Evolutionary conservation across 805 yeast genomes (phyloP).

Genomic region (Scheffersomyces amazonensis): DNA sequence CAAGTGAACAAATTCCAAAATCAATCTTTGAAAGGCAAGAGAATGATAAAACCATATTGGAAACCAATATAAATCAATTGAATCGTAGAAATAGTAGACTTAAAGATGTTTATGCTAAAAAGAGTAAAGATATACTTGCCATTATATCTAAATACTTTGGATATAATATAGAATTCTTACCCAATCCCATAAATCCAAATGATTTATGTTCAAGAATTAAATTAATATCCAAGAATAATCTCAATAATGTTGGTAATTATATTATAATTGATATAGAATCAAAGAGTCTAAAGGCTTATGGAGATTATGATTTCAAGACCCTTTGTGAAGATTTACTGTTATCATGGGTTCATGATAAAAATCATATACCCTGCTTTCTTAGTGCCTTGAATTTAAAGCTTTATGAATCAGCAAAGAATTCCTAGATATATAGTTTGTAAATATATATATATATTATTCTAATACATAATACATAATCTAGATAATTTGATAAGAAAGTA

Average conservation of each 20-base stretch:
- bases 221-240: slow-evolving; percentile 43
- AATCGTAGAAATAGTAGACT: slow-evolving; percentile 53
- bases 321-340: slow-evolving; percentile 50
- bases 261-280: slow-evolving; percentile 56
- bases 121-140: slow-evolving; percentile 69
- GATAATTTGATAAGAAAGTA: no score
- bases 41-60: slow-evolving; percentile 48
- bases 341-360: slow-evolving; percentile 66
- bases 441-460: slow-evolving; percentile 5
- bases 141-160: slow-evolving; percentile 70
- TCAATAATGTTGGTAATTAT: slow-evolving; percentile 33
- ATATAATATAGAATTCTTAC: slow-evolving; percentile 64
- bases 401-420: slow-evolving; percentile 43
- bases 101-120: slow-evolving; percentile 56
- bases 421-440: no score
- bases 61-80: slow-evolving; percentile 45
- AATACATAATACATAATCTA: no score
- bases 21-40: slow-evolving; percentile 62
- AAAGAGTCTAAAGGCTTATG: slow-evolving; percentile 53
- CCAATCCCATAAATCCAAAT: slow-evolving; percentile 39
- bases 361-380: slow-evolving; percentile 73
- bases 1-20: slow-evolving; percentile 47
- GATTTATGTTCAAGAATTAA: slow-evolving; percentile 53
- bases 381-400: slow-evolving; percentile 71
- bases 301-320: slow-evolving; percentile 33